Percentiles rank a stretch among this genome's conserved stretches.
phyloP scores from a whole-genome alignment of 2,329 filamentous ascomycete genomes.

The Thelonectria olida region DNA sequence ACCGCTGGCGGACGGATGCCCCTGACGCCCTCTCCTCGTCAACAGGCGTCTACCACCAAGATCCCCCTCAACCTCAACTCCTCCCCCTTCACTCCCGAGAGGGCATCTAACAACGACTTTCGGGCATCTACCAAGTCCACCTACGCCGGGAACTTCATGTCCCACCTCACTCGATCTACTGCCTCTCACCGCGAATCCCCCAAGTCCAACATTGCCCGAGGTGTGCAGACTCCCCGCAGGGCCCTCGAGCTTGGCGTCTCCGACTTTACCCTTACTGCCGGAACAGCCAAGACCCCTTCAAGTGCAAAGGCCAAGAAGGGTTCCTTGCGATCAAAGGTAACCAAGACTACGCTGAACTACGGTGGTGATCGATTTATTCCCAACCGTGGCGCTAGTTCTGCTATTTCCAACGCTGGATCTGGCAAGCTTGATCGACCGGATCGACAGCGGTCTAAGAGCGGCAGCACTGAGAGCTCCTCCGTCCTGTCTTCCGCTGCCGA shows the following conservation, averaged over 20 bases:
- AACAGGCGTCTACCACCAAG: constrained; percentile 63
- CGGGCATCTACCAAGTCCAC: constrained; percentile 73
- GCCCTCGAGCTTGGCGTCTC: constrained; percentile 89
- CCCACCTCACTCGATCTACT: constrained; percentile 77
- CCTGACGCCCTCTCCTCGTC: constrained; percentile 88
- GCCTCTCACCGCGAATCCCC: constrained; percentile 83
- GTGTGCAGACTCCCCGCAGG: constrained; percentile 79
- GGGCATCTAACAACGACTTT: constrained; percentile 59
- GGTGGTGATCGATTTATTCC: constrained; percentile 94
- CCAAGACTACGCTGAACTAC: constrained; percentile 84
- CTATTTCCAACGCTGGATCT: constrained; percentile 81
- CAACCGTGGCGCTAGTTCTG: constrained; percentile 89
- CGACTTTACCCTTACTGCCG: constrained; percentile 89
- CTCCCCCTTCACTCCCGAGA: constrained; percentile 82
- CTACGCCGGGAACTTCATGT: constrained; percentile 81
- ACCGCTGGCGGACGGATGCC: constrained; percentile 96
- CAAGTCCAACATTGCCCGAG: constrained; percentile 93
- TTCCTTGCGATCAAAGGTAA: constrained; percentile 64
- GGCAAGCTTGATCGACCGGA: constrained; percentile 82
- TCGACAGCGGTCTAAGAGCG: constrained; percentile 77
- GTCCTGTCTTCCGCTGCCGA: constrained; percentile 83
- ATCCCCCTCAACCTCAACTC: constrained; percentile 64
- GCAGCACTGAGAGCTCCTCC: constrained; percentile 74
- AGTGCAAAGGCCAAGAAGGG: constrained; percentile 66
- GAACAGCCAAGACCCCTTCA: constrained; percentile 68